phyloP scores from a whole-genome alignment of 2,329 filamentous ascomycete genomes.

The Coniosporium tulheliwenetii region DNA sequence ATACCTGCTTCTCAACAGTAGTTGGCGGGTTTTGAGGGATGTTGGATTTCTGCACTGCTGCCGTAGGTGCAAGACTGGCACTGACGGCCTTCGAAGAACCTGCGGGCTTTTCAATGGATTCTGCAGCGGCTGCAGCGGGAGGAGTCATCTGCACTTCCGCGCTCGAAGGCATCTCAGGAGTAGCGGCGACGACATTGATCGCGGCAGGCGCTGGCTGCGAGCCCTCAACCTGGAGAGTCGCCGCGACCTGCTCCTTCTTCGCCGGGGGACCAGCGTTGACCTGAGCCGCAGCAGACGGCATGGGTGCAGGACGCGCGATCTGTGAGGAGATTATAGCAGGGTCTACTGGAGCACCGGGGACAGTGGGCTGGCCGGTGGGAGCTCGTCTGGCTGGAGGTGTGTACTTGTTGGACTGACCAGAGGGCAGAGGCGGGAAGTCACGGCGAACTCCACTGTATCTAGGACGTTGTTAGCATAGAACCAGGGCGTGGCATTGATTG shows the following conservation, averaged over 20 bases:
- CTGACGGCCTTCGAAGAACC: constrained; percentile 7
- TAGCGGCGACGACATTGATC: no score
- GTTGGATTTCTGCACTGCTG: constrained; percentile 27
- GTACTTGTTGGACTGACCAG: constrained; percentile 55
- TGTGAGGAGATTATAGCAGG: constrained; percentile 86
- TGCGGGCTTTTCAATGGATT: no score
- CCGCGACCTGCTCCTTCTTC: no score
- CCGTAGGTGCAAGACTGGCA: constrained; percentile 16
- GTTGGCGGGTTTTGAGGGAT: constrained; percentile 37
- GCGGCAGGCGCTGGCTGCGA: no score
- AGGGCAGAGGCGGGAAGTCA: constrained; percentile 49
- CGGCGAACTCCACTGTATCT: constrained; percentile 88
- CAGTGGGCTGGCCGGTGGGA: constrained; percentile 56
- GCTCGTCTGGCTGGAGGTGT: constrained; percentile 79
- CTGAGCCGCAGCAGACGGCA: no score
- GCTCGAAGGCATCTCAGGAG: no score
- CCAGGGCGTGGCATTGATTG: no score
- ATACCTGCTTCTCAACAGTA: constrained; percentile 44
- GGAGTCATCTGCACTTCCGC: no score
- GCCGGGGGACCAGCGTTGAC: no score
- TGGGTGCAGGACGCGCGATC: constrained; percentile 34
- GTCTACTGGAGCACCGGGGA: constrained; percentile 64
- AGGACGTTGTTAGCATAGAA: constrained; percentile 5
- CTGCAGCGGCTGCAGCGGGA: no score
- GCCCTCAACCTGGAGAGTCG: no score